A percentile compares a stretch with the other conserved stretches of the same genome.
These are phyloP conservation scores for Sphagnum contortum DNA, from an alignment of 225 moss, liverwort and hornwort species.

Conservation along the genomic window DNA sequence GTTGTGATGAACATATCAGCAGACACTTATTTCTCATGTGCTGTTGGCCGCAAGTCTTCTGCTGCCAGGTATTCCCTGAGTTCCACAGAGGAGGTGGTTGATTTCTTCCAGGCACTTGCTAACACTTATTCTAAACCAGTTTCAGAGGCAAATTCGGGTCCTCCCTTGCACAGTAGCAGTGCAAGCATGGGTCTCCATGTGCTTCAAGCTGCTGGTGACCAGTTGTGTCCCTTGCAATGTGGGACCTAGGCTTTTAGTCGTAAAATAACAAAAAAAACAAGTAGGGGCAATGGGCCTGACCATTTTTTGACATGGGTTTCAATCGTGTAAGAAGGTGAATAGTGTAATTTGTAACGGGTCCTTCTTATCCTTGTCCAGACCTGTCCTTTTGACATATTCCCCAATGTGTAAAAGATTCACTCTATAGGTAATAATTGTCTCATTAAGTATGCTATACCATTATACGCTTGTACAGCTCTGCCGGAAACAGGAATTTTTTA, in stretches of 20 bases:
- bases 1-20: constrained; percentile 66
- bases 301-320: too few species aligned
- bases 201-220: constrained; percentile 27
- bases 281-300: too few species aligned
- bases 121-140: constrained; percentile 9
- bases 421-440: too few species aligned
- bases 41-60: constrained; percentile 73
- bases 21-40: constrained; percentile 86
- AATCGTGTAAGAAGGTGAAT: too few species aligned
- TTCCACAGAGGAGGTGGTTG: constrained; percentile 67
- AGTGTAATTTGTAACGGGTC: too few species aligned
- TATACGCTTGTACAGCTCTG: too few species aligned
- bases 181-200: constrained; percentile 21
- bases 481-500: too few species aligned
- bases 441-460: too few species aligned
- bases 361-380: too few species aligned
- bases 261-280: too few species aligned
- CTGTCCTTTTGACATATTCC: too few species aligned
- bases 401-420: too few species aligned
- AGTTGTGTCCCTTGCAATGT: constrained; percentile 18
- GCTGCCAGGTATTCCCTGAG: constrained; percentile 73
- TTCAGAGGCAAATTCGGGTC: constrained; percentile 18
- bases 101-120: constrained; percentile 54
- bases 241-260: constrained; percentile 14
- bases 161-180: constrained; percentile 12